Evolutionary conservation across 192 early-diverging fungal genomes (phyloP).

Genomic region (Backusella luteola): DNA sequence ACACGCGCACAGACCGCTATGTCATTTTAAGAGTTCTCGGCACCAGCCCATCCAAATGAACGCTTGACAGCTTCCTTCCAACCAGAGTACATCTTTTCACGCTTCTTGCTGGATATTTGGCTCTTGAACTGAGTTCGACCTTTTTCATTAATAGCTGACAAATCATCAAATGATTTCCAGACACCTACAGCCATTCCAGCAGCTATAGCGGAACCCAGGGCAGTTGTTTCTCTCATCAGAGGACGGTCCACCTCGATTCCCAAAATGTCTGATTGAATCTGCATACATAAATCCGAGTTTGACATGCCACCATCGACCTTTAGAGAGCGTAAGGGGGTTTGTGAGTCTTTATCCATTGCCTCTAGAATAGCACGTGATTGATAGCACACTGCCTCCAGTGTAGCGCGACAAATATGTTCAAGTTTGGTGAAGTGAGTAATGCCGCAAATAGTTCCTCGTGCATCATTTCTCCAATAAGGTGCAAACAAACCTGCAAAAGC

Average conservation of each 20-base stretch:
- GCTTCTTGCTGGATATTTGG: conserved; percentile 47
- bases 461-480: conserved; percentile 92
- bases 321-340: conserved; percentile 63
- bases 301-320: conserved; percentile 92
- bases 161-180: conserved; percentile 55
- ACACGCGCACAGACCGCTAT: no score
- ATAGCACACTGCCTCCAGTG: conserved; percentile 88
- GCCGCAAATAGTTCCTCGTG: conserved; percentile 80
- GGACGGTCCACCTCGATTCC: conserved; percentile 81
- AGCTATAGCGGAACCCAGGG: conserved; percentile 87
- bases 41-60: conserved; percentile 55
- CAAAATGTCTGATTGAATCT: conserved; percentile 86
- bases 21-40: neutral
- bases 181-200: conserved; percentile 75
- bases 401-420: conserved; percentile 82
- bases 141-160: conserved; percentile 45
- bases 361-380: conserved; percentile 86
- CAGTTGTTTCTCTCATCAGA: conserved; percentile 88
- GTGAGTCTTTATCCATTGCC: conserved; percentile 83
- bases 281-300: conserved; percentile 88
- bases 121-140: conserved; percentile 43
- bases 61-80: conserved; percentile 79
- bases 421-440: conserved; percentile 86
- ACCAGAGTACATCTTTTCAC: conserved; percentile 51
- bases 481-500: conserved; percentile 94